Evolutionary conservation across 1,284 basidiomycete species (phyloP).

Genomic region (Cryptococcus amylolentus): DNA sequence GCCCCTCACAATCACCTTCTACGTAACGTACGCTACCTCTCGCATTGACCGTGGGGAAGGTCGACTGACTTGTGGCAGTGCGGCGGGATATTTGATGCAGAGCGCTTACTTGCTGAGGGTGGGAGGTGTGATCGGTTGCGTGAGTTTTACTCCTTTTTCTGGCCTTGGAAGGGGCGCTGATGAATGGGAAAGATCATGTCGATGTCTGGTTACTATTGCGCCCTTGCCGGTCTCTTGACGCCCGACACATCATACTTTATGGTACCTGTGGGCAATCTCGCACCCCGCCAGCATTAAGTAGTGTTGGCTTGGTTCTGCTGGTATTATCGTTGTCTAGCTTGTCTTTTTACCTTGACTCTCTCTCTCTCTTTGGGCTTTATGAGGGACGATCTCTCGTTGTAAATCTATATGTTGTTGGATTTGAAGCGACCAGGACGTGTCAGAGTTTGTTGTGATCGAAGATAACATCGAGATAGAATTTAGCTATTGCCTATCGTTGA

Average conservation of each 20-base stretch:
- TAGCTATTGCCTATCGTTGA: too few species aligned
- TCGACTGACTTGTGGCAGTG: constrained; percentile 6
- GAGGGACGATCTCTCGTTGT: too few species aligned
- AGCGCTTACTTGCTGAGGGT: constrained; percentile 53
- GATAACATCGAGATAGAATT: too few species aligned
- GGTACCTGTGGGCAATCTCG: constrained; percentile 47
- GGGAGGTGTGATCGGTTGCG: constrained; percentile 67
- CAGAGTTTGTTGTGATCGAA: too few species aligned
- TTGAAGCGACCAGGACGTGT: too few species aligned
- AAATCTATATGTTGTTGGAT: too few species aligned
- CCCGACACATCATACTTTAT: constrained; percentile 52
- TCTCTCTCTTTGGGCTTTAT: too few species aligned
- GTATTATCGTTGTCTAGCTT: too few species aligned
- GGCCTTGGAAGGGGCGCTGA: constrained; percentile 31
- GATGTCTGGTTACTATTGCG: constrained; percentile 47
- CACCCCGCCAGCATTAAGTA: background rate
- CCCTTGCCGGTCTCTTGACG: constrained; percentile 52
- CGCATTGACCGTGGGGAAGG: constrained; percentile 1
- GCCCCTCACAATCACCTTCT: constrained; percentile 60
- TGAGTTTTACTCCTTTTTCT: constrained; percentile 18
- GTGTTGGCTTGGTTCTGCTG: too few species aligned
- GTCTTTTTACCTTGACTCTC: too few species aligned
- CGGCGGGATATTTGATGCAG: constrained; percentile 40
- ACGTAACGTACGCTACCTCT: constrained; percentile 43
- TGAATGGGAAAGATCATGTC: constrained; percentile 7